phyloP scores from a whole-genome alignment of 139 green algal species.

The Yamagishiella unicocca region DNA sequence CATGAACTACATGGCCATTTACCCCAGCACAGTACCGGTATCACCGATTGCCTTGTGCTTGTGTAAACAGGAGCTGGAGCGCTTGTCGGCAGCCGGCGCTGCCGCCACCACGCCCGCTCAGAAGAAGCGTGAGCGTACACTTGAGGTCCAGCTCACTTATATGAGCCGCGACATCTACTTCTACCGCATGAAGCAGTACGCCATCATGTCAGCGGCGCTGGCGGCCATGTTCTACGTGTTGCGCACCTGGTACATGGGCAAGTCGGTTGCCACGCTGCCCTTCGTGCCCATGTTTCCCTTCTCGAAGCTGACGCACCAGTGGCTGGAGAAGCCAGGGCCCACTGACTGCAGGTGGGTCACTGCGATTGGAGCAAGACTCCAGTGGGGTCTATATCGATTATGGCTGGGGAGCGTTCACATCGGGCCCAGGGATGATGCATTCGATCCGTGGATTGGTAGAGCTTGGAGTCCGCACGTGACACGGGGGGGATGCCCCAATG shows the following conservation, averaged over 20 bases:
- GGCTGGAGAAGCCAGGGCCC: not conserved
- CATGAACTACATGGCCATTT: too few species aligned
- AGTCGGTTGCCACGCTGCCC: conserved; percentile 10
- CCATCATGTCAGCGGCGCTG: not conserved
- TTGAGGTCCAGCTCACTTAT: conserved; percentile 32
- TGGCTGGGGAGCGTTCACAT: too few species aligned
- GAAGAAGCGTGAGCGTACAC: conserved; percentile 37
- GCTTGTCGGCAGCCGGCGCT: not conserved
- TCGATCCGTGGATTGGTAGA: too few species aligned
- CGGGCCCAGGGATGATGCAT: too few species aligned
- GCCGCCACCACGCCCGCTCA: not conserved
- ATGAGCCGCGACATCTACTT: conserved; percentile 19
- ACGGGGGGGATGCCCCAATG: too few species aligned
- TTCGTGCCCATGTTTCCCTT: conserved; percentile 39
- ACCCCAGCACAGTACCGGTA: too few species aligned
- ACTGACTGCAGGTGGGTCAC: conserved; percentile 7
- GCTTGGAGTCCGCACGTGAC: too few species aligned
- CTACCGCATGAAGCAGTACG: conserved; percentile 25
- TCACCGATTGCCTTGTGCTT: too few species aligned
- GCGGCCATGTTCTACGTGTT: conserved; percentile 40
- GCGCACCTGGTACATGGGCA: conserved; percentile 27
- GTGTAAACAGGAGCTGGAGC: conserved; percentile 37
- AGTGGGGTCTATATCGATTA: too few species aligned
- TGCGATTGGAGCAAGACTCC: too few species aligned
- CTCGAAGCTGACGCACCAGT: conserved; percentile 5